Evolutionary conservation across 352 stramenopile species (phyloP).

Genomic region (Phytophthora megakarya): DNA sequence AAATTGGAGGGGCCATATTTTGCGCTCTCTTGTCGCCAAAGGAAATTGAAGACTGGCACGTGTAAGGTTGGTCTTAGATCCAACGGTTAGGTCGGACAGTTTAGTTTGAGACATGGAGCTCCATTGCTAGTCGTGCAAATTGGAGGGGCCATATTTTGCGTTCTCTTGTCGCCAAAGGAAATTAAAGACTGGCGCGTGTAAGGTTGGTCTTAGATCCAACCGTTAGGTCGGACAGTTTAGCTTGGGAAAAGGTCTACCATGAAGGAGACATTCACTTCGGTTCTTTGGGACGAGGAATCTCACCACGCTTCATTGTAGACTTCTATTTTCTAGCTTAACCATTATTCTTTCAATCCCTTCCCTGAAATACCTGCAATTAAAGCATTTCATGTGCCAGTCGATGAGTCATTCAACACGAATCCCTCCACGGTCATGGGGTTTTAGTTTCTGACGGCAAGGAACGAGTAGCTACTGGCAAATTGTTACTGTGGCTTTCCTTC

Average conservation of each 20-base stretch:
- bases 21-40: background rate
- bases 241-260: background rate
- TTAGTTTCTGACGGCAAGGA: too few relatives aligned
- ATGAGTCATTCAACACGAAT: too few relatives aligned
- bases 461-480: too few relatives aligned
- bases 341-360: too few relatives aligned
- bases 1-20: slow-evolving; percentile 29
- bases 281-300: background rate
- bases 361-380: too few relatives aligned
- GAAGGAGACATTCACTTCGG: background rate
- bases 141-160: slow-evolving; percentile 26
- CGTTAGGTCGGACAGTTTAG: slow-evolving; percentile 15
- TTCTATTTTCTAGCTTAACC: too few relatives aligned
- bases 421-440: too few relatives aligned
- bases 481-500: too few relatives aligned
- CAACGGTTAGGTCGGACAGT: slow-evolving; percentile 12
- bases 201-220: background rate
- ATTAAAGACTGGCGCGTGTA: slow-evolving; percentile 8
- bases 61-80: background rate
- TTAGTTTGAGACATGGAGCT: too few relatives aligned
- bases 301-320: too few relatives aligned
- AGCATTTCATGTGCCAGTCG: too few relatives aligned
- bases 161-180: slow-evolving; percentile 4
- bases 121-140: slow-evolving; percentile 38
- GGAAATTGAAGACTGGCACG: slow-evolving; percentile 19